Base-by-base conservation (phyloP, 768 basidiomycete genomes). In the Russula ochroleuca region DNA sequence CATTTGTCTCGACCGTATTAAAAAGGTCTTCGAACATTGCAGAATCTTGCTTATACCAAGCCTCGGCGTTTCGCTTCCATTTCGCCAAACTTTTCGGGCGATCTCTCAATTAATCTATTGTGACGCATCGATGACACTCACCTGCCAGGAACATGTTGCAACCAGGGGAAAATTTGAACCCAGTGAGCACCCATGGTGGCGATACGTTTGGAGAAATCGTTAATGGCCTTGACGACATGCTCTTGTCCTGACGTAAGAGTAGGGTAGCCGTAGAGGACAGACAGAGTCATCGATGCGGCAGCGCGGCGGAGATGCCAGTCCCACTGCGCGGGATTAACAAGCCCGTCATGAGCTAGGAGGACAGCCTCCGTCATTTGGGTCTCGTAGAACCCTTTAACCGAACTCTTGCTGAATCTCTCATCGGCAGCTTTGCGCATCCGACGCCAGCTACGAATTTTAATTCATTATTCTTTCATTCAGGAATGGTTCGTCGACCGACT, bases 11-110 rank as follows among this genome's bases (percentile, higher is more conserved):
- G 9, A 45, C 55, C 19, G n/a, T 45, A 23, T 25, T 21, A 35
- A 62, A 21, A 28, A 62, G 31, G 19, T 23, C 40, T 11, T 65
- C 55, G 23, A 62, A 52, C 53, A 57, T 52, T 13, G 33, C 35
- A 0, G 61, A 57, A 25, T 51, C 55, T n/a, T 57, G 15, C 61
- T 25, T 28, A 41, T 57, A 41, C 40, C 25, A n/a, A 5, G 5
- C 48, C 40, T 62, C 47, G 10, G 64, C 55, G 4, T 57, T 49
- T 37, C 55, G 55, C 45, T 62, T 62, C 64, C 60, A 65, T 37
- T 52, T 61, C 15, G 60, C 49, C 2, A 31, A 28, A 10, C 49
- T 50, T 31, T 25, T 50, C 15, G 14, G 8, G 9, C 49, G 21
- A 9, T 9, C 9, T 31, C 14, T 50, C 28, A n/a, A 10, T 7